Percentiles rank a stretch among this genome's conserved stretches.
phyloP scores from a whole-genome alignment of 2,329 filamentous ascomycete genomes.

The Escovopsis sp. region DNA sequence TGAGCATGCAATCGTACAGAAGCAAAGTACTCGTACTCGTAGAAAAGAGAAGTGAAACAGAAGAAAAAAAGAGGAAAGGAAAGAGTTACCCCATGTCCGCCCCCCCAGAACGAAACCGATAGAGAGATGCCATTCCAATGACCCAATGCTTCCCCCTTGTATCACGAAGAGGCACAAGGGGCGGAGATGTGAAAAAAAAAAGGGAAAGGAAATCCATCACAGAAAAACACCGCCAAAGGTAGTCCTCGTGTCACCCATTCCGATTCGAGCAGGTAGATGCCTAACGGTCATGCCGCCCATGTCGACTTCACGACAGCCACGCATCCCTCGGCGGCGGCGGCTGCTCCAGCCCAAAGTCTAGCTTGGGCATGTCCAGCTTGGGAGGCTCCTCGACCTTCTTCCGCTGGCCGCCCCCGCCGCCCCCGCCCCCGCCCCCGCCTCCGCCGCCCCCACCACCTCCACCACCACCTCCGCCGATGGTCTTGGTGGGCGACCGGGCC shows the following conservation, averaged over 20 bases:
- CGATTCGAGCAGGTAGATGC: neutral
- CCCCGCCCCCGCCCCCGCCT: no score
- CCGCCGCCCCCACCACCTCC: no score
- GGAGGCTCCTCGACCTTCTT: conserved; percentile 42
- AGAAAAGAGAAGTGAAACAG: conserved; percentile 8
- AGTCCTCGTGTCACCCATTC: neutral
- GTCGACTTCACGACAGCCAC: conserved; percentile 14
- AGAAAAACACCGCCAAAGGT: conserved; percentile 1
- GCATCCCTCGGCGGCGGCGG: conserved; percentile 15
- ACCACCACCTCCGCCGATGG: conserved; percentile 7
- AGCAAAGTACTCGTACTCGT: no score
- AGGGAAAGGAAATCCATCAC: conserved; percentile 4
- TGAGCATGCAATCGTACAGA: conserved; percentile 22
- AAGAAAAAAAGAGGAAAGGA: conserved; percentile 6
- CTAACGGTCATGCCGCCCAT: neutral
- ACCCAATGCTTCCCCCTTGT: conserved; percentile 2
- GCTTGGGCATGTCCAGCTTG: conserved; percentile 44
- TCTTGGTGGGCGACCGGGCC: conserved; percentile 17
- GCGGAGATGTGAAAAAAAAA: conserved; percentile 1
- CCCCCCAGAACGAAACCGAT: neutral
- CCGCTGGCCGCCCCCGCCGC: conserved; percentile 16
- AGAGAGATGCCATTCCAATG: conserved; percentile 1
- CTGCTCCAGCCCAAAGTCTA: conserved; percentile 33
- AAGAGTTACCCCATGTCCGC: no score
- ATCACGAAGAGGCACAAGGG: neutral